Evolutionary conservation across 345 rosid genomes (phyloP).

Genomic region (Chamaenerion angustifolium): DNA sequence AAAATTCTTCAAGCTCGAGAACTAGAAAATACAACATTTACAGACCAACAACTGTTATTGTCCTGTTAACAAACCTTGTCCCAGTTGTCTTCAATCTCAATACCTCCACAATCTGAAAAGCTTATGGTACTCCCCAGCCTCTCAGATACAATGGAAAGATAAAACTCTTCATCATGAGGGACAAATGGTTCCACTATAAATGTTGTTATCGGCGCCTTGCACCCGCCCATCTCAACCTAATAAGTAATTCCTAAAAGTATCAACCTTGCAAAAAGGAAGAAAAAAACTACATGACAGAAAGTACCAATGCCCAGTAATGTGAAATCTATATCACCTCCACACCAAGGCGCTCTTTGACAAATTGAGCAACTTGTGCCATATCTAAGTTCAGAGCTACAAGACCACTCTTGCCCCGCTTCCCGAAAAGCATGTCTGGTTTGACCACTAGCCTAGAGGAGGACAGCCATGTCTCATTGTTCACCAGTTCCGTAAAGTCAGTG

Average conservation of each 20-base stretch:
- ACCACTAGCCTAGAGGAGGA: constrained; percentile 80
- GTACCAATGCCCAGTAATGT: background rate
- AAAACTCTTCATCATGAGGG: constrained; percentile 81
- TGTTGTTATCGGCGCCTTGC: constrained; percentile 84
- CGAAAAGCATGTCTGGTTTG: constrained; percentile 96
- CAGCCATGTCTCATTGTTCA: constrained; percentile 75
- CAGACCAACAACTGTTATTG: background rate
- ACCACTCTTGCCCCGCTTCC: constrained; percentile 95
- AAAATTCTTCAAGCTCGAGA: background rate
- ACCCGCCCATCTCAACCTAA: constrained; percentile 89
- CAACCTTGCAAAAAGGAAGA: background rate
- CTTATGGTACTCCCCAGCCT: constrained; percentile 83
- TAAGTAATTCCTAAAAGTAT: background rate
- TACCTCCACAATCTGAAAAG: constrained; percentile 95
- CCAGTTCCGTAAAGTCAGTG: constrained; percentile 66
- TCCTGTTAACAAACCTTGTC: constrained; percentile 45
- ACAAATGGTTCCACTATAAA: constrained; percentile 93
- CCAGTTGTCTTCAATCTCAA: constrained; percentile 98
- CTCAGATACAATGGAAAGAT: constrained; percentile 73
- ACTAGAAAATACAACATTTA: background rate
- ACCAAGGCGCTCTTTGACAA: constrained; percentile 83
- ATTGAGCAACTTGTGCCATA: constrained; percentile 92
- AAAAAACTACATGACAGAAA: no score
- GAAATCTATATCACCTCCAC: constrained; percentile 38
- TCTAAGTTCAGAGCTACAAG: constrained; percentile 85